Percentiles rank a stretch among this genome's conserved stretches.
Evolutionary conservation across 148 eudicot genomes (phyloP).

Genomic region (Chenopodium suecicum): DNA sequence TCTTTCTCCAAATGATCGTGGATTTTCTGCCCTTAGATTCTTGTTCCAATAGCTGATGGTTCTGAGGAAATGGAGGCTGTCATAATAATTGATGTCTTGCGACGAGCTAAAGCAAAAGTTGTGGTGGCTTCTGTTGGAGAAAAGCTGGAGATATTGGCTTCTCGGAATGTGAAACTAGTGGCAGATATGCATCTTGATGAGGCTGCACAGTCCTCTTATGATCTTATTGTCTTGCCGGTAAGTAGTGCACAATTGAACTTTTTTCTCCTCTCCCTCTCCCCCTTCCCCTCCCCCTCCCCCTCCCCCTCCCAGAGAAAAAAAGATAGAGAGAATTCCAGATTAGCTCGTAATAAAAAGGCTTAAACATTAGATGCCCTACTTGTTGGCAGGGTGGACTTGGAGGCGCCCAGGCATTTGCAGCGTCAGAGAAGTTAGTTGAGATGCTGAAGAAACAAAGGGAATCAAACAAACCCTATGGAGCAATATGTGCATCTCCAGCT

Average conservation of each 20-base stretch:
- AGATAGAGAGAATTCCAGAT: too few species aligned
- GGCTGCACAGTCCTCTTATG: constrained; percentile 59
- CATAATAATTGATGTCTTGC: constrained; percentile 79
- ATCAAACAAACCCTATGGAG: constrained; percentile 74
- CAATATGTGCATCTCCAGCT: constrained; percentile 98
- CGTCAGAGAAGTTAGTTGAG: constrained; percentile 68
- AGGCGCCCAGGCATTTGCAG: constrained; percentile 86
- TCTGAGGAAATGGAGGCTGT: constrained; percentile 97
- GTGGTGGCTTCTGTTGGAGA: constrained; percentile 85
- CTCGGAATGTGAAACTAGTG: constrained; percentile 79
- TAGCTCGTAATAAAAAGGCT: not conserved
- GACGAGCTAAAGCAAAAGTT: constrained; percentile 82
- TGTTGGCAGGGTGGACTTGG: constrained; percentile 88
- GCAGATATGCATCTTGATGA: constrained; percentile 86
- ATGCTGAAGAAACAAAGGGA: constrained; percentile 84
- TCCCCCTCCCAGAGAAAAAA: too few species aligned
- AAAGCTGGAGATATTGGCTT: constrained; percentile 70
- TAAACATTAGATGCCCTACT: not conserved
- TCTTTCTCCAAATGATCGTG: not conserved
- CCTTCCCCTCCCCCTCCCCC: not conserved
- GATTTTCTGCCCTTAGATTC: constrained; percentile 50
- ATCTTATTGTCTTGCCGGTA: constrained; percentile 95
- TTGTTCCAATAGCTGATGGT: constrained; percentile 91
- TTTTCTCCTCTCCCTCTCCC: not conserved
- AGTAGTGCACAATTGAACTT: constrained; percentile 16